These are phyloP conservation scores for Thermochaetoides dissita DNA, from an alignment of 2,329 filamentous ascomycete genomes.

Conservation along the genomic window DNA sequence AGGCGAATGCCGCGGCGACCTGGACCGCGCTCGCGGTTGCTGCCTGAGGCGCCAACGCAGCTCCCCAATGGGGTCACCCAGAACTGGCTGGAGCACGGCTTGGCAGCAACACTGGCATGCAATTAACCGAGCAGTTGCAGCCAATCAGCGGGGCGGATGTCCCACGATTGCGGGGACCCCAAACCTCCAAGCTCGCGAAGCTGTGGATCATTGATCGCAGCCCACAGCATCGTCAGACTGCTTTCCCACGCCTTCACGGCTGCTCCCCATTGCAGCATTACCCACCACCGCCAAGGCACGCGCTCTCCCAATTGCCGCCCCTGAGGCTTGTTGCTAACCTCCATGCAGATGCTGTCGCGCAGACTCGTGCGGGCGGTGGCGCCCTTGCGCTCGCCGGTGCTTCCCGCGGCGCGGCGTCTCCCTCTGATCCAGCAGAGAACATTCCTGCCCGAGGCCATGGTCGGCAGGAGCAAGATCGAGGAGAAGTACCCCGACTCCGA, in stretches of 20 bases:
- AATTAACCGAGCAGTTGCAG: not conserved
- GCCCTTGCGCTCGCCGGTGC: not conserved
- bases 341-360: slow-evolving; percentile 44
- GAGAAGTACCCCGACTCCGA: slow-evolving; percentile 39
- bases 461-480: slow-evolving; percentile 32
- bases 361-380: slow-evolving; percentile 36
- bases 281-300: slow-evolving; percentile 21
- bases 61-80: too few relatives aligned
- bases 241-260: slow-evolving; percentile 11
- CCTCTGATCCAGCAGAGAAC: slow-evolving; percentile 42
- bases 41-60: slow-evolving; percentile 11
- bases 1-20: slow-evolving; percentile 11
- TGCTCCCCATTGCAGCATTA: slow-evolving; percentile 20
- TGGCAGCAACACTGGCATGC: too few relatives aligned
- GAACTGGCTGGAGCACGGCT: not conserved
- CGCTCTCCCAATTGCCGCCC: not conserved
- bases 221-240: slow-evolving; percentile 9
- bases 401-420: slow-evolving; percentile 26
- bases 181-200: slow-evolving; percentile 6
- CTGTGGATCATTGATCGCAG: slow-evolving; percentile 12
- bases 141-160: slow-evolving; percentile 9
- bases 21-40: not conserved
- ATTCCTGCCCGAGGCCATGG: slow-evolving; percentile 38
- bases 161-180: slow-evolving; percentile 1
- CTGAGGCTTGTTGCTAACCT: slow-evolving; percentile 4